Evolutionary conservation across 768 basidiomycete species (phyloP).

Genomic region (Gloeostereum incarnatum): DNA sequence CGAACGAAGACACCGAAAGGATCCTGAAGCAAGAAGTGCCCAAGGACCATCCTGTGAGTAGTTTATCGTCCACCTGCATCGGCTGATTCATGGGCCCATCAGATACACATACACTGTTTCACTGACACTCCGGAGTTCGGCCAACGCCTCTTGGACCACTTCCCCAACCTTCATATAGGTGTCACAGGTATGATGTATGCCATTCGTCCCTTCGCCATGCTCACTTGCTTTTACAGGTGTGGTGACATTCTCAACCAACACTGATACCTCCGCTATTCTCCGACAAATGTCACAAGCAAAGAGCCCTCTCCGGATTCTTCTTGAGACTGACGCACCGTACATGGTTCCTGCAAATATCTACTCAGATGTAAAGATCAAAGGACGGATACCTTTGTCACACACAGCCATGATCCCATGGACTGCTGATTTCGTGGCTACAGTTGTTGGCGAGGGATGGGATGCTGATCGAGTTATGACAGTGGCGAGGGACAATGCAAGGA

Average conservation of each 20-base stretch:
- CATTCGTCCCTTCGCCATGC: not conserved
- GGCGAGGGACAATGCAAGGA: conserved; percentile 54
- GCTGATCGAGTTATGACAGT: conserved; percentile 48
- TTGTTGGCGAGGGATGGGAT: conserved; percentile 37
- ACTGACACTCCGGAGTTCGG: conserved; percentile 77
- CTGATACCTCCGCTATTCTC: conserved; percentile 62
- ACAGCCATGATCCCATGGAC: conserved; percentile 84
- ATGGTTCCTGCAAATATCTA: conserved; percentile 80
- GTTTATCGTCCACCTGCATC: not conserved
- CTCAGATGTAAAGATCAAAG: conserved; percentile 42
- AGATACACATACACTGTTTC: conserved; percentile 88
- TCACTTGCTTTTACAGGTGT: conserved; percentile 39
- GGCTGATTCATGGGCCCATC: not conserved
- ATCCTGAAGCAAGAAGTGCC: conserved; percentile 76
- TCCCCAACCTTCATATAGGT: conserved; percentile 77
- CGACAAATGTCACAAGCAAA: conserved; percentile 30
- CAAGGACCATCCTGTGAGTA: conserved; percentile 49
- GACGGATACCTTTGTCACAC: conserved; percentile 63
- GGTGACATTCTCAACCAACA: conserved; percentile 69
- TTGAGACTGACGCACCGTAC: conserved; percentile 85
- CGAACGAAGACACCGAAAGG: conserved; percentile 72
- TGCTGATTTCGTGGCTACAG: conserved; percentile 58
- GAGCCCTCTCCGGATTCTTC: conserved; percentile 37
- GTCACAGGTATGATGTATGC: conserved; percentile 47
- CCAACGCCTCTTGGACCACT: conserved; percentile 58